Conservation (phyloP, 257 asterid species). For the Euphrasia confusa region DNA sequence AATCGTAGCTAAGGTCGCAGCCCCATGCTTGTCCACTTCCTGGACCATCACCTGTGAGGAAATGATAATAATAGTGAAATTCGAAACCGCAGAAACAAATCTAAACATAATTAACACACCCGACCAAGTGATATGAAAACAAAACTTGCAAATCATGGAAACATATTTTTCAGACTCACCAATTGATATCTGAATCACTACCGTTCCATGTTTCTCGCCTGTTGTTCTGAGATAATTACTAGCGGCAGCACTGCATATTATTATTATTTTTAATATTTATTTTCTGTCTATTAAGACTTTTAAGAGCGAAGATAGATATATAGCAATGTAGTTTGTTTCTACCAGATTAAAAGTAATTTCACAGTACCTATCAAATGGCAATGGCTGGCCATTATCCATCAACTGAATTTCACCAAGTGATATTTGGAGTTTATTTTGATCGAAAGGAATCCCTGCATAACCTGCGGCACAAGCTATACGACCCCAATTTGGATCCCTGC, state of each 20-base stretch:
- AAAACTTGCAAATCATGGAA: constrained; percentile 2
- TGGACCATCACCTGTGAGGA: constrained; percentile 62
- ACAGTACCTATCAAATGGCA: constrained; percentile 69
- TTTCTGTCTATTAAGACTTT: background rate
- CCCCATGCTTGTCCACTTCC: constrained; percentile 94
- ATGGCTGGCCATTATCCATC: constrained; percentile 94
- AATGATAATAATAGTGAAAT: background rate
- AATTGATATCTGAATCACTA: constrained; percentile 56
- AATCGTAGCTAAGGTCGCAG: constrained; percentile 87
- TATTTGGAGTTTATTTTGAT: constrained; percentile 60
- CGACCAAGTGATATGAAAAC: background rate
- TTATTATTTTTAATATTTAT: background rate
- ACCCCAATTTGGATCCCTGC: constrained; percentile 99
- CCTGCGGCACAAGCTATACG: constrained; percentile 98
- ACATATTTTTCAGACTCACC: constrained; percentile 44
- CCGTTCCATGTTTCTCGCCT: constrained; percentile 81
- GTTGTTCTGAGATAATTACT: constrained; percentile 63
- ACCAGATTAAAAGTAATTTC: background rate
- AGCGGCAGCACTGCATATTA: constrained; percentile 60
- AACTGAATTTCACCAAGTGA: constrained; percentile 75
- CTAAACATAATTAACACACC: background rate
- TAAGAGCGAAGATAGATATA: background rate
- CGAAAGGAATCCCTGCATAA: constrained; percentile 75
- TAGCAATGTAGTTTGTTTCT: background rate
- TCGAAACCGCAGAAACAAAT: background rate